Conservation (phyloP, 2,329 filamentous ascomycete species). For the Diplodia sapinea region DNA sequence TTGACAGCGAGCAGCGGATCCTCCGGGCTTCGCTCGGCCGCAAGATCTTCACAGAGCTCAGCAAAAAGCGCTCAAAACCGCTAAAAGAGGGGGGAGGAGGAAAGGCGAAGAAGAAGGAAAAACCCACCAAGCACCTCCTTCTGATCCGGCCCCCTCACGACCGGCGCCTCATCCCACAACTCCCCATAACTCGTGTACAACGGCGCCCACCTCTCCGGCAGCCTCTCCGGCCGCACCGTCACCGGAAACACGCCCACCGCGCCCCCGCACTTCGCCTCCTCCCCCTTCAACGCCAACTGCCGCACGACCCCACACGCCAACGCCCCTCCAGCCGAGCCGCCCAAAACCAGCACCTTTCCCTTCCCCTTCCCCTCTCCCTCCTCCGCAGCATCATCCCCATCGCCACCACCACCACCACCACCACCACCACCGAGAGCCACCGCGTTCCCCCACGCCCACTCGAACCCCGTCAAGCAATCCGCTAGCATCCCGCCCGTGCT, state of each 20-base stretch:
- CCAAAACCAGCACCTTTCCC: slow-evolving; percentile 12
- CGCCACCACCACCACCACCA: neutral
- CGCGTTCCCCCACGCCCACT: slow-evolving; percentile 23
- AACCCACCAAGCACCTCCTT: slow-evolving; percentile 1
- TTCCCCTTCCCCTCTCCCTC: too few species aligned
- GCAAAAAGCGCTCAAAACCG: neutral
- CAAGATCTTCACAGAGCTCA: neutral
- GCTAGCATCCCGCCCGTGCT: slow-evolving; percentile 41
- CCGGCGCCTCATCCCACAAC: slow-evolving; percentile 23
- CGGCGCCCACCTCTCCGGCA: slow-evolving; percentile 31
- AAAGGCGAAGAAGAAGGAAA: neutral
- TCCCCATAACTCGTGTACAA: slow-evolving; percentile 30
- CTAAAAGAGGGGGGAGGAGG: neutral
- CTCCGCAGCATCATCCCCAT: too few species aligned
- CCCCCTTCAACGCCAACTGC: neutral
- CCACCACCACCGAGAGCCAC: too few species aligned
- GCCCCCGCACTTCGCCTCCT: slow-evolving; percentile 21
- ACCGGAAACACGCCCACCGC: slow-evolving; percentile 31
- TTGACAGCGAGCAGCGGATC: slow-evolving; percentile 30
- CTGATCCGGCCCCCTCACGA: slow-evolving; percentile 10
- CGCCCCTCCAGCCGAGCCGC: slow-evolving; percentile 35
- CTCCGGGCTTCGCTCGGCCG: slow-evolving; percentile 17
- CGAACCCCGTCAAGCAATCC: slow-evolving; percentile 35
- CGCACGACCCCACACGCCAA: slow-evolving; percentile 31
- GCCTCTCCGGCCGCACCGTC: slow-evolving; percentile 31